Conservation (phyloP, 768 basidiomycete species). For the Xerocomellus chrysenteron region DNA sequence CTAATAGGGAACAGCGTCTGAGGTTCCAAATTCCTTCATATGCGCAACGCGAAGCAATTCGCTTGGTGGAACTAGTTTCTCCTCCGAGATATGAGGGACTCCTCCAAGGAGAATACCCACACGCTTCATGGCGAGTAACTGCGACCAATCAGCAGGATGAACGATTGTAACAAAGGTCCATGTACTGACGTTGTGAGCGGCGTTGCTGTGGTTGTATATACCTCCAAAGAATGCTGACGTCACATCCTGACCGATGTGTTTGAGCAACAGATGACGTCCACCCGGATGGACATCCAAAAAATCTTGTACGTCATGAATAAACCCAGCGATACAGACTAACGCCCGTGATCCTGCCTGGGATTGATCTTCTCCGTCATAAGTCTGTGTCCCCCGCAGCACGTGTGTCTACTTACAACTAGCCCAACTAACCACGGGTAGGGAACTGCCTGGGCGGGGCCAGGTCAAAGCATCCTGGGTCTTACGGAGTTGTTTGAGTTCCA, state of each 20-base stretch:
- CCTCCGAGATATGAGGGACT: slow-evolving; percentile 1
- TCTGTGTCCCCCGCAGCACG: no score
- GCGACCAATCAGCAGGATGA: not conserved
- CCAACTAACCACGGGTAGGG: not conserved
- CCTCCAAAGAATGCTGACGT: slow-evolving; percentile 7
- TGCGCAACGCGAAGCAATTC: not conserved
- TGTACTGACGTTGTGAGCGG: slow-evolving; percentile 1
- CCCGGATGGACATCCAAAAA: slow-evolving; percentile 1
- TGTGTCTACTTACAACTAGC: not conserved
- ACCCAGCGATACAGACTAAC: not conserved
- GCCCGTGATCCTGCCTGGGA: not conserved
- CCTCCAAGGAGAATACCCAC: slow-evolving; percentile 3
- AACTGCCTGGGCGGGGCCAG: not conserved
- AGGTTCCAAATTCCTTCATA: not conserved
- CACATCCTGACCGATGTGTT: slow-evolving; percentile 2
- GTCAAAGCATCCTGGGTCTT: not conserved
- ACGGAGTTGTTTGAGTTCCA: slow-evolving; percentile 3
- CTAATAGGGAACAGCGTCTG: no score
- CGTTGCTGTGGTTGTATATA: not conserved
- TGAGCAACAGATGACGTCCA: not conserved
- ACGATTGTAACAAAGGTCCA: not conserved
- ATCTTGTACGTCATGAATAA: not conserved
- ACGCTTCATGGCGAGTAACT: slow-evolving; percentile 5
- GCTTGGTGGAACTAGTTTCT: not conserved
- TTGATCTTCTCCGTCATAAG: not conserved